Conservation (phyloP, 352 stramenopile species). For the Globisporangium takayamanum region DNA sequence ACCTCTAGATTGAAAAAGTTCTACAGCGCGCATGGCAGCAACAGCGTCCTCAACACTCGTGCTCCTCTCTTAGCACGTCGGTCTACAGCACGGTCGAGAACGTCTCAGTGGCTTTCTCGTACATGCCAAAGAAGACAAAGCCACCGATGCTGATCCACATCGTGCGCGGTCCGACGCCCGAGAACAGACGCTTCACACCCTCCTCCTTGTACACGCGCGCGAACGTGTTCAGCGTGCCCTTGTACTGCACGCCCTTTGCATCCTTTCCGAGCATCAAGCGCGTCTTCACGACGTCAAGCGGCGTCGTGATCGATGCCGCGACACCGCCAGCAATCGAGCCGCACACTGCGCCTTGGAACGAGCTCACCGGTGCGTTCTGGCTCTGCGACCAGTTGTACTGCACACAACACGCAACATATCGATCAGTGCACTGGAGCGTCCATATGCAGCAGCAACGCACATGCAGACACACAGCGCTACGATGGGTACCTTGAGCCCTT, state of each 20-base stretch:
- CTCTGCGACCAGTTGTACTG: slow-evolving; percentile 76
- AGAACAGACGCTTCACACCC: slow-evolving; percentile 89
- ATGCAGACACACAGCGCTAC: not conserved
- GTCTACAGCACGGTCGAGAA: slow-evolving; percentile 21
- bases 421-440: not conserved
- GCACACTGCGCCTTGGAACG: slow-evolving; percentile 91
- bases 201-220: slow-evolving; percentile 89
- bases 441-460: no score
- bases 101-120: slow-evolving; percentile 89
- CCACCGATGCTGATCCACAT: slow-evolving; percentile 99
- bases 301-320: slow-evolving; percentile 97
- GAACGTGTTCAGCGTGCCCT: slow-evolving; percentile 87
- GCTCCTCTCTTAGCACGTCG: no score
- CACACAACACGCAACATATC: not conserved
- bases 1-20: no score
- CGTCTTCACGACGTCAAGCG: slow-evolving; percentile 98
- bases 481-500: slow-evolving; percentile 90
- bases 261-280: slow-evolving; percentile 97
- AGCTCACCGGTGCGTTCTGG: slow-evolving; percentile 75
- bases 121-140: slow-evolving; percentile 99
- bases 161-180: slow-evolving; percentile 92
- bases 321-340: slow-evolving; percentile 93
- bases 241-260: slow-evolving; percentile 89
- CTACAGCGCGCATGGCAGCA: no score
- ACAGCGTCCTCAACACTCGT: no score